Evolutionary conservation across 345 rosid genomes (phyloP).

Genomic region (Brassica carinata): DNA sequence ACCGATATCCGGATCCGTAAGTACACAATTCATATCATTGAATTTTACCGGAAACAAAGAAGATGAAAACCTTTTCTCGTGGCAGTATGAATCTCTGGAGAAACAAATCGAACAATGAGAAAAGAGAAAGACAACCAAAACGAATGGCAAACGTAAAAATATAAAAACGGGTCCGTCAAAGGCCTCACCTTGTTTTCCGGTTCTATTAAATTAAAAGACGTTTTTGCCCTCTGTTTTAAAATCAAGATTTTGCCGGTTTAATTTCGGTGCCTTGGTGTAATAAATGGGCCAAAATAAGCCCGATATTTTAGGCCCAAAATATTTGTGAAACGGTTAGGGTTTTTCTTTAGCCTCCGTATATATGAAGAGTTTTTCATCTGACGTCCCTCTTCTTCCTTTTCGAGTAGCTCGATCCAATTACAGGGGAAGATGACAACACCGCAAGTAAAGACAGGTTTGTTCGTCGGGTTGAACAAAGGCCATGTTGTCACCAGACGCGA

Average conservation of each 20-base stretch:
- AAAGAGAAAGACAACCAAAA: background rate
- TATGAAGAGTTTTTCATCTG: background rate
- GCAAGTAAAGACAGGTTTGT: conserved; percentile 37
- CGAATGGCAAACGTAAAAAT: background rate
- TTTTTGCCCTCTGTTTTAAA: background rate
- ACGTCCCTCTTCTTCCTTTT: background rate
- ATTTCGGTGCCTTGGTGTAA: background rate
- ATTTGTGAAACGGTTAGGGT: conserved; percentile 10
- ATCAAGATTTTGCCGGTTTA: background rate
- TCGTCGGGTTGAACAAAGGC: conserved; percentile 41
- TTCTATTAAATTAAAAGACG: conserved; percentile 1
- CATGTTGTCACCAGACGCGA: conserved; percentile 40
- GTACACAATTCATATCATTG: background rate
- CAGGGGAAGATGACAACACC: conserved; percentile 20
- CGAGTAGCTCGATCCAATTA: conserved; percentile 14
- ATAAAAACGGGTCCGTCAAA: conserved; percentile 27
- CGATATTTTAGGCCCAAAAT: background rate
- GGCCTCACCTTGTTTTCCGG: conserved; percentile 34
- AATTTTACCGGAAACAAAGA: background rate
- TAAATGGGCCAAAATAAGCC: background rate
- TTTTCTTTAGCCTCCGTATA: background rate
- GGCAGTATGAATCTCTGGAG: background rate
- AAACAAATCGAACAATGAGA: background rate
- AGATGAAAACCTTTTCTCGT: background rate
- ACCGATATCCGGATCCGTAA: background rate